A percentile compares a stretch with the other conserved stretches of the same genome.
Evolutionary conservation across 2,329 filamentous ascomycete genomes (phyloP).

Genomic region (Arthrobotrys iridis): DNA sequence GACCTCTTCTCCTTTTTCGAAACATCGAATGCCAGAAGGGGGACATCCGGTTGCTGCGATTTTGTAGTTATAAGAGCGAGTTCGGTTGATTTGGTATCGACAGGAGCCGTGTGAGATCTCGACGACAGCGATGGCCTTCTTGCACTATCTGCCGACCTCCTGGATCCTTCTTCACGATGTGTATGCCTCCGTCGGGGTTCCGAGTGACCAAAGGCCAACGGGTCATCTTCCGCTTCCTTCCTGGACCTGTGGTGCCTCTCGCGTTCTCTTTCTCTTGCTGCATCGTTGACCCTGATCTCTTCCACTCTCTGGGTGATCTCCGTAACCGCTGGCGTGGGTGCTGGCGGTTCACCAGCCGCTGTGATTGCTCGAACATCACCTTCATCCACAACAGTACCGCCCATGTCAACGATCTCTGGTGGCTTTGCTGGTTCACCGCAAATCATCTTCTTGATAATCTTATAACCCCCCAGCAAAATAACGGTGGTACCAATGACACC

Average conservation of each 20-base stretch:
- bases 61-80: not conserved
- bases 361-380: constrained; percentile 40
- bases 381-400: constrained; percentile 45
- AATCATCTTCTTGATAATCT: constrained; percentile 87
- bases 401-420: constrained; percentile 52
- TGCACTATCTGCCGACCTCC: constrained; percentile 25
- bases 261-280: constrained; percentile 40
- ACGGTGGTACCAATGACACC: constrained; percentile 92
- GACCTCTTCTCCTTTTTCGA: constrained; percentile 21
- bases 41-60: constrained; percentile 18
- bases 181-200: constrained; percentile 17
- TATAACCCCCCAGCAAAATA: constrained; percentile 94
- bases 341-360: constrained; percentile 16
- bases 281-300: constrained; percentile 40
- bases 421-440: constrained; percentile 50
- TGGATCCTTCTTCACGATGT: constrained; percentile 27
- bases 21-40: constrained; percentile 42
- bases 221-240: constrained; percentile 32
- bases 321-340: constrained; percentile 9
- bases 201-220: constrained; percentile 45
- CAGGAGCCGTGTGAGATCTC: constrained; percentile 36
- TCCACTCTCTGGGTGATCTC: constrained; percentile 29
- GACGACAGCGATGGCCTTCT: constrained; percentile 14
- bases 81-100: not conserved
- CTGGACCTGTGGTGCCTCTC: constrained; percentile 29